phyloP scores from a whole-genome alignment of 352 stramenopile species.

The Globisporangium irregulare region DNA sequence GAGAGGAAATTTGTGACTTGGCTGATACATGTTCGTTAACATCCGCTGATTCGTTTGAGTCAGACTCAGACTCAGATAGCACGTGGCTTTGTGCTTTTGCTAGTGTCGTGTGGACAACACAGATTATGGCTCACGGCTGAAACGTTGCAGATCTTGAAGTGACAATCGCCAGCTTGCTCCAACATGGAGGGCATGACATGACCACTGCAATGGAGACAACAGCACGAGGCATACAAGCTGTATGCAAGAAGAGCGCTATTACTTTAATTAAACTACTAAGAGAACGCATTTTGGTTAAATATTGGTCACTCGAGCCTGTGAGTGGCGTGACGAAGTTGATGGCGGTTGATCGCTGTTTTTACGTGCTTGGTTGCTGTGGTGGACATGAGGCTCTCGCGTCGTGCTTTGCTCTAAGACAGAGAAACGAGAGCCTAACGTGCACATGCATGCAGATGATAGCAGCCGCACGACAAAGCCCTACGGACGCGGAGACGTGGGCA shows the following conservation, averaged over 20 bases:
- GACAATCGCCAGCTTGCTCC: neutral
- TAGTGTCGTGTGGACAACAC: neutral
- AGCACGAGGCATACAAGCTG: neutral
- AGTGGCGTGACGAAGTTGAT: neutral
- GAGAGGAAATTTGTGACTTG: neutral
- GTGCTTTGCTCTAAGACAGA: constrained; percentile 8
- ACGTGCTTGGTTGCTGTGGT: too few relatives aligned
- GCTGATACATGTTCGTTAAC: neutral
- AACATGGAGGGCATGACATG: too few relatives aligned
- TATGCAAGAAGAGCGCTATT: neutral
- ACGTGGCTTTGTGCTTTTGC: neutral
- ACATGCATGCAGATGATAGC: neutral
- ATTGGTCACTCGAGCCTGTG: neutral
- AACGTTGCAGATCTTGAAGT: neutral
- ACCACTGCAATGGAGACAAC: neutral
- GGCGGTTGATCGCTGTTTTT: neutral
- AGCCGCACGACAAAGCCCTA: neutral
- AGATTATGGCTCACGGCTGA: neutral
- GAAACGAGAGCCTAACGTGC: neutral
- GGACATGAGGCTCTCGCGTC: neutral
- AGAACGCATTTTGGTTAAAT: constrained; percentile 1
- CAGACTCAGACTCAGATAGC: neutral
- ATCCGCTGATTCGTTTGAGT: neutral
- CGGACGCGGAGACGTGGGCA: constrained; percentile 32
- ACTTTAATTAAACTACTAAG: constrained; percentile 2